These are phyloP conservation scores for Saccharomycopsis selenospora DNA, from an alignment of 805 yeast genomes.

Conservation along the genomic window DNA sequence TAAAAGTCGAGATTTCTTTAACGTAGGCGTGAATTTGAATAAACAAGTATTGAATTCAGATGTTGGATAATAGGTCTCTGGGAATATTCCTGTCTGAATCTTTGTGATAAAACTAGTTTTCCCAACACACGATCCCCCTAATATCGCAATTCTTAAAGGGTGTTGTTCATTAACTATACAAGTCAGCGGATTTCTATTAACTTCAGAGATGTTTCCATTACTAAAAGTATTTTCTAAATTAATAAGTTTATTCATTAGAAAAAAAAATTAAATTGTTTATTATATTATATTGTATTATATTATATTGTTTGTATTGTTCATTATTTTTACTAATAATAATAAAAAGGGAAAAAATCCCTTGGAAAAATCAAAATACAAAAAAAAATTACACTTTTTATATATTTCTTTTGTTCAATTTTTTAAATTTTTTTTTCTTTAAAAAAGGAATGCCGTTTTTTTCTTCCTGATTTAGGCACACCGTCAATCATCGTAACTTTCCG, in stretches of 20 bases:
- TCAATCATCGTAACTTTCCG: no score
- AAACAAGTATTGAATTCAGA: conserved; percentile 51
- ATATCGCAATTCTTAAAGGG: conserved; percentile 51
- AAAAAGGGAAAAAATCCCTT: no score
- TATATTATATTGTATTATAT: no score
- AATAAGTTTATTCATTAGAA: background rate
- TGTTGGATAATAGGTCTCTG: conserved; percentile 74
- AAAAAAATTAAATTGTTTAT: no score
- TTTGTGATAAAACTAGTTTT: conserved; percentile 51
- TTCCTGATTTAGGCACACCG: no score
- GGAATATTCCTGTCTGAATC: conserved; percentile 40
- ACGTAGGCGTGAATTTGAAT: conserved; percentile 44
- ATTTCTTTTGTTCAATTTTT: no score
- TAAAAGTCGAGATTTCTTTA: conserved; percentile 33
- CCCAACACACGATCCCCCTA: conserved; percentile 55
- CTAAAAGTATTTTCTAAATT: background rate
- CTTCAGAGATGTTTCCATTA: background rate
- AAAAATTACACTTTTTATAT: no score
- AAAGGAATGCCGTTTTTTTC: no score
- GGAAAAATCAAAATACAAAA: no score
- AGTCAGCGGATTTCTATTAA: background rate
- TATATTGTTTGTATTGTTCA: no score
- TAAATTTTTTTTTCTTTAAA: no score
- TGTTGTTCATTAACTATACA: conserved; percentile 24
- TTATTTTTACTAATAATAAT: no score